phyloP scores from a whole-genome alignment of 352 stramenopile species.

The Phytophthora parvispora region DNA sequence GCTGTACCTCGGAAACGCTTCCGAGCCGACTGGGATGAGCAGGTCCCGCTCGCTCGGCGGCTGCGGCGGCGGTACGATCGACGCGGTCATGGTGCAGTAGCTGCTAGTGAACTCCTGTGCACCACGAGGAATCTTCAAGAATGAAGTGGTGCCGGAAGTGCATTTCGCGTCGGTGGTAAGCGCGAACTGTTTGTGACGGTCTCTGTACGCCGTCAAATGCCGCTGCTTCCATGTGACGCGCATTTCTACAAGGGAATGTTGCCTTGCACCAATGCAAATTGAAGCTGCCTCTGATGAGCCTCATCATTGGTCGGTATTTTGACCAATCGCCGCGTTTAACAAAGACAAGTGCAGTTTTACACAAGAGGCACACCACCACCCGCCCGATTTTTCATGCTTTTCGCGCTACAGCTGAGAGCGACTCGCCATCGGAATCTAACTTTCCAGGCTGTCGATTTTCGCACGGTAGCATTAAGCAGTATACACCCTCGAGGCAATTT shows the following conservation, averaged over 20 bases:
- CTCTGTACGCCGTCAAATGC: neutral
- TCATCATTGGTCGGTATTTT: neutral
- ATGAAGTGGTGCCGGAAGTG: neutral
- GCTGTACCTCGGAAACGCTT: neutral
- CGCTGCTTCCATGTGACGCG: constrained; percentile 1
- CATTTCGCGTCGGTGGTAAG: neutral
- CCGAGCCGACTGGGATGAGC: neutral
- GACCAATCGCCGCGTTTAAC: neutral
- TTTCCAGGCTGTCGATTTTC: too few relatives aligned
- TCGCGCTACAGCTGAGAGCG: too few relatives aligned
- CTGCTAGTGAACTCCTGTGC: neutral
- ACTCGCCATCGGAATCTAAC: too few relatives aligned
- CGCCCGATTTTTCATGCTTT: too few relatives aligned
- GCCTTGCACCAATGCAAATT: constrained; percentile 7
- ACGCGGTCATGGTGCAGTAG: constrained; percentile 1
- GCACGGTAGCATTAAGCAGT: too few relatives aligned
- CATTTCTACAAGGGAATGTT: neutral
- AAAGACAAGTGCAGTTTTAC: neutral
- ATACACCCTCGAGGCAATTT: too few relatives aligned
- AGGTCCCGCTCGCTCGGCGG: neutral
- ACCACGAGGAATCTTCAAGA: neutral
- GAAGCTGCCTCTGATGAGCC: neutral
- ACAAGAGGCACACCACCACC: neutral
- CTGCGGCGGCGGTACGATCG: neutral
- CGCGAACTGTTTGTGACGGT: neutral